phyloP scores from a whole-genome alignment of 179 eudicot species.

The Monotropa hypopitys region DNA sequence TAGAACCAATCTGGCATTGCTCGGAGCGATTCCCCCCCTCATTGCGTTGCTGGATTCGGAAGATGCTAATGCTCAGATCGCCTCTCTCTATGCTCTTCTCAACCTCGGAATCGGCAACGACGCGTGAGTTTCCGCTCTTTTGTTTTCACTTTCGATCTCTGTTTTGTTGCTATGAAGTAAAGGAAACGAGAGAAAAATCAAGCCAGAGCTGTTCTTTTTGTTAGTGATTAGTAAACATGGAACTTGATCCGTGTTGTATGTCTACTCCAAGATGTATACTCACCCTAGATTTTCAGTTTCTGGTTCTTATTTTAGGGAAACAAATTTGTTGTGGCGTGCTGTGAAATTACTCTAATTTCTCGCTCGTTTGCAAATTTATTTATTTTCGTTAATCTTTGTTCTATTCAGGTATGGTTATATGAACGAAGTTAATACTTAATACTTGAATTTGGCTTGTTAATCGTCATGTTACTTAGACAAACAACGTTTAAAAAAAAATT shows the following conservation, averaged over 20 bases:
- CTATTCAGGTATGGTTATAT: too few relatives aligned
- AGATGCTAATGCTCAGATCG: constrained; percentile 26
- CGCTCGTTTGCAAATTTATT: too few relatives aligned
- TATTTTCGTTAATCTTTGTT: too few relatives aligned
- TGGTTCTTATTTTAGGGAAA: too few relatives aligned
- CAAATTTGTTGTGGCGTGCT: too few relatives aligned
- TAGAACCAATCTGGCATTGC: constrained; percentile 49
- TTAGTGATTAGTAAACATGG: neutral
- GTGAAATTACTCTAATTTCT: too few relatives aligned
- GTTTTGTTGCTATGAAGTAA: constrained; percentile 7
- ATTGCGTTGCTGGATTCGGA: constrained; percentile 38
- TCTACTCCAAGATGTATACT: neutral
- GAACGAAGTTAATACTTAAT: too few relatives aligned
- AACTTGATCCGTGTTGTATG: neutral
- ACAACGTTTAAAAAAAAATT: too few relatives aligned
- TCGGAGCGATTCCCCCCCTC: constrained; percentile 81
- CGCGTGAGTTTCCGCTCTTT: constrained; percentile 24
- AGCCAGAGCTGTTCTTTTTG: neutral
- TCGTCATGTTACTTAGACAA: too few relatives aligned
- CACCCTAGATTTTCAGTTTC: too few relatives aligned
- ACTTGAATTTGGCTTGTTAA: too few relatives aligned
- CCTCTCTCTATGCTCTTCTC: constrained; percentile 73
- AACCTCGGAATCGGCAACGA: constrained; percentile 79
- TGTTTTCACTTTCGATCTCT: neutral
- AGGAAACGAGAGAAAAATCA: neutral